phyloP scores from a whole-genome alignment of 2,329 filamentous ascomycete species.

The Ophiostoma tasmaniense region DNA sequence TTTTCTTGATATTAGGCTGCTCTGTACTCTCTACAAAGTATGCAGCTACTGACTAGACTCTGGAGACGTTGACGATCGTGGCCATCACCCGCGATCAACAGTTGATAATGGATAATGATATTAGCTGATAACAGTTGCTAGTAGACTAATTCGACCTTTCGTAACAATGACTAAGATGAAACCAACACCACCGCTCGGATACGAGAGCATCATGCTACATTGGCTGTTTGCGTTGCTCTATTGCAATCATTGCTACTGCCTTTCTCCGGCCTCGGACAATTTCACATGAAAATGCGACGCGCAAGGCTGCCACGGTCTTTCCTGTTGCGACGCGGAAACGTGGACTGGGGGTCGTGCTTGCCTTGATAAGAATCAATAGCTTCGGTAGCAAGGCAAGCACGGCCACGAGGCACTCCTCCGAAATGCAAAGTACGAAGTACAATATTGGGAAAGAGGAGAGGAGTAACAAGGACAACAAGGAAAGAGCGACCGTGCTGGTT shows the following conservation, averaged over 20 bases:
- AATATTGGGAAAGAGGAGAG: neutral
- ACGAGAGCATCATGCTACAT: neutral
- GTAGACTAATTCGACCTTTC: neutral
- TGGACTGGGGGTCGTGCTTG: neutral
- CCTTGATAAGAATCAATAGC: neutral
- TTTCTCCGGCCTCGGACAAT: neutral
- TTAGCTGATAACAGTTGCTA: neutral
- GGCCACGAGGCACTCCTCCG: neutral
- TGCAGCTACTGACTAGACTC: neutral
- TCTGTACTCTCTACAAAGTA: neutral
- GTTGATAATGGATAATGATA: neutral
- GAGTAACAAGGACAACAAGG: neutral
- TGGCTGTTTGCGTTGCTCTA: neutral
- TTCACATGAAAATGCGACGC: neutral
- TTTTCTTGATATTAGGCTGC: neutral
- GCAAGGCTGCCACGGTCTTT: neutral
- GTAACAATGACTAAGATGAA: neutral
- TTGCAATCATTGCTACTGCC: no score
- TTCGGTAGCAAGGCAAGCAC: neutral
- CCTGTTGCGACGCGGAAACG: neutral
- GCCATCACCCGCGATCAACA: neutral
- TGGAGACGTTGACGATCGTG: neutral
- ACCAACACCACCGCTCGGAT: neutral
- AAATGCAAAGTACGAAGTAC: neutral
- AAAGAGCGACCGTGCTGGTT: neutral